Base-by-base conservation (phyloP, 2,329 filamentous ascomycete genomes). In the Malbranchea cinnamomea region DNA sequence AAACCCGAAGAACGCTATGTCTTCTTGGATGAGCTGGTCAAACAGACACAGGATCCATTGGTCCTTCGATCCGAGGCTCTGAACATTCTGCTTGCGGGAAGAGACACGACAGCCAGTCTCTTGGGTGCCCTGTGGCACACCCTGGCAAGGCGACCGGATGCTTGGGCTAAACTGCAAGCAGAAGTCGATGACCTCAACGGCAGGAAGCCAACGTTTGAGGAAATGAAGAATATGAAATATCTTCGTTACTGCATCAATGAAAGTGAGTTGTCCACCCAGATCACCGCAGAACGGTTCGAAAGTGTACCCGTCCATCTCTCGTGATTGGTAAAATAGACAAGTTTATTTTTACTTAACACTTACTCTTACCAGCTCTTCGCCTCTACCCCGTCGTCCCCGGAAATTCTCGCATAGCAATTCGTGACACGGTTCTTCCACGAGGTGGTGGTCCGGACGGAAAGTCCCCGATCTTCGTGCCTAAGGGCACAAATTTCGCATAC, bases 181-280 rank as follows among this genome's bases (percentile, higher is more conserved):
- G 83, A 93, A 52, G 83, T 93, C 44, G 52, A 74, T 15, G 48
- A 65, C 1, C 62, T 63, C 0, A 67, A 93, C 3, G 84, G 84
- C 1, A 60, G 6, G 41, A 54, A 49, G 29, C 54, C 52, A 0
- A 83, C 77, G 0, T 93, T 91, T 51, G 67, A 72, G n/a, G 70
- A 93, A 48, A 64, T 93, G 33, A 93, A 92, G 62, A 67, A 67
- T 41, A 92, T 93, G 82, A 77, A 78, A 44, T 93, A 89, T 51
- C 68, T 89, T 6, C 61, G 56, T 28, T 58, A 75, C 42, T 58
- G 78, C 29, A 65, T 91, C 42, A 78, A 81, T 56, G 82, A 91
- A 57, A 78, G 38, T 41, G 20, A 18, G 35, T 22, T 16, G n/a
- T 17, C 20, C 15, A 7, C 14, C 12, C 12, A n/a, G n/a, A n/a